These are phyloP conservation scores for Fusarium sp. DNA, from an alignment of 2,329 filamentous ascomycete species.

Conservation along the genomic window DNA sequence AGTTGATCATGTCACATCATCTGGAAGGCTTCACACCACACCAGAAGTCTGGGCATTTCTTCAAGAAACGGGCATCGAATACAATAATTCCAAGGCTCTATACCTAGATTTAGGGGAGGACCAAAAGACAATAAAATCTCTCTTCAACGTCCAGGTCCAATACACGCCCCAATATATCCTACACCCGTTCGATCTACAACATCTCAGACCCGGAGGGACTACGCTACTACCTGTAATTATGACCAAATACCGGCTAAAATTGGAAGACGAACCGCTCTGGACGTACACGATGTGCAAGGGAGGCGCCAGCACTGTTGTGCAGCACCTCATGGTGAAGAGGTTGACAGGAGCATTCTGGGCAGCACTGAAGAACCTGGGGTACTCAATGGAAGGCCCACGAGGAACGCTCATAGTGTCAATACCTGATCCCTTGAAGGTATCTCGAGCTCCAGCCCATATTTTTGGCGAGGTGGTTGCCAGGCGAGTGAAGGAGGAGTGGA, in stretches of 20 bases:
- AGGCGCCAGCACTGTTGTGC: slow-evolving; percentile 45
- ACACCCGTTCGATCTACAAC: slow-evolving; percentile 51
- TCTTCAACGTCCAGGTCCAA: slow-evolving; percentile 45
- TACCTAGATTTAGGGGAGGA: slow-evolving; percentile 27
- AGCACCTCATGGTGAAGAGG: slow-evolving; percentile 43
- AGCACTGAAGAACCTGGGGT: slow-evolving; percentile 48
- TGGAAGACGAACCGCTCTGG: slow-evolving; percentile 52
- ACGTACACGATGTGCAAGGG: slow-evolving; percentile 42
- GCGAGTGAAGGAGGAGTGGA: slow-evolving; percentile 37
- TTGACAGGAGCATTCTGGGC: slow-evolving; percentile 48
- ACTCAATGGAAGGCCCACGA: slow-evolving; percentile 31
- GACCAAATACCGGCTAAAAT: slow-evolving; percentile 47
- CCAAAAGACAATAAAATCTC: slow-evolving; percentile 19
- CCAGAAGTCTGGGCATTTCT: slow-evolving; percentile 49
- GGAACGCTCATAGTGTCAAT: slow-evolving; percentile 42
- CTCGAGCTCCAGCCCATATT: slow-evolving; percentile 39
- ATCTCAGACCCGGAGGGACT: slow-evolving; percentile 53
- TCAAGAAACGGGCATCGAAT: slow-evolving; percentile 44
- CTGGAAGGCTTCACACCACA: slow-evolving; percentile 50
- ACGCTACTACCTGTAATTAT: slow-evolving; percentile 49
- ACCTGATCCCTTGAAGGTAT: slow-evolving; percentile 32
- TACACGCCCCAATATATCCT: slow-evolving; percentile 51
- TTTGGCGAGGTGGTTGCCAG: slow-evolving; percentile 43
- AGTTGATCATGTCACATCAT: slow-evolving; percentile 36
- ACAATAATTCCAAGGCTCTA: slow-evolving; percentile 41